Evolutionary conservation across 108 stramenopile genomes (phyloP), one percentile per base, ranked within the genome.

Genomic region (Seminavis robusta): DNA sequence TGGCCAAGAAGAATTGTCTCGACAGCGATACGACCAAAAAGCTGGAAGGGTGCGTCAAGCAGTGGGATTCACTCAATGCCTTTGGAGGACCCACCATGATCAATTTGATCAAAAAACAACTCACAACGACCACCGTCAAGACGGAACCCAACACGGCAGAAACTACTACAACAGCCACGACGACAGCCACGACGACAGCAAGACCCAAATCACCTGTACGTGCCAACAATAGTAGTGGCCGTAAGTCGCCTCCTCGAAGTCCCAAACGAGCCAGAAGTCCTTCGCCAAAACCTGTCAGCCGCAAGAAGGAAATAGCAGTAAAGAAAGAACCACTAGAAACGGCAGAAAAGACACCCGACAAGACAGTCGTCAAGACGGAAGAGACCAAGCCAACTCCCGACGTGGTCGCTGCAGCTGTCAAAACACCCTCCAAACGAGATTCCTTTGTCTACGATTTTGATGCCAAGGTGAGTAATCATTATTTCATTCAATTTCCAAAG

Each of bases 51-150:
- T 43, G 65, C n/a, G 33, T 64, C 24, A 60, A 71, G 15, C 52
- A 66, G 34, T 89, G 87, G 87, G 81, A 83, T 43, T 59, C 68
- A 6, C 4, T 42, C 25, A 65, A 78, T 59, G 83, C 76, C 3
- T 89, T 89, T 65, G 86, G 79, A 43, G 83, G 80, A 21, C 86
- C 83, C n/a, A 81, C 83, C 1, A 16, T 74, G 37, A 51, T 67
- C 9, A 24, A 53, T 16, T 65, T 72, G 45, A 74, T 77, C 20
- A 33, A 47, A n/a, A 52, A 58, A 16, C 27, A 23, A 5, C 10
- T 49, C 36, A 37, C 4, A 47, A 21, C 23, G 15, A 36, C 38
- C 19, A 46, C n/a, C n/a, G n/a, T 10, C 8, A 11, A 59, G 25
- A 47, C 59, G 8, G 25, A 34, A 20, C 33, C 15, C 27, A 20